These are phyloP conservation scores for Fusarium equiseti DNA, from an alignment of 2,329 filamentous ascomycete species.

Conservation along the genomic window DNA sequence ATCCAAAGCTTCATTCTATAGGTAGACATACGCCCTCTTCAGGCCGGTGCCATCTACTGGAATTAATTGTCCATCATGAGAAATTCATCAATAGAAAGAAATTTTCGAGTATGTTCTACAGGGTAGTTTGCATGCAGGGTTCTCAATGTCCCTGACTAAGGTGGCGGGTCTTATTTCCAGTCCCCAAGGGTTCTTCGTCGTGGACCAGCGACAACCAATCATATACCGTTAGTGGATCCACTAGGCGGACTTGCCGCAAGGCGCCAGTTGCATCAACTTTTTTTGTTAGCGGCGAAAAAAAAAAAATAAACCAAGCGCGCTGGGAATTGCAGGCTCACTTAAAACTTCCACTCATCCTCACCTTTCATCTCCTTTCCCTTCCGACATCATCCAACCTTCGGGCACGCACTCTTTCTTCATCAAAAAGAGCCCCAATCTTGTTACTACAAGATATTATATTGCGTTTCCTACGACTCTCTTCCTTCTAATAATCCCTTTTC, in stretches of 20 bases:
- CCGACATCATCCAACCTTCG: constrained; percentile 46
- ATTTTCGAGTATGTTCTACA: not conserved
- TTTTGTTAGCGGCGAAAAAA: constrained; percentile 47
- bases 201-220: not conserved
- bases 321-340: constrained; percentile 36
- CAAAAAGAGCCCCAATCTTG: constrained; percentile 41
- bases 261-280: constrained; percentile 38
- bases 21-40: not conserved
- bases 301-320: constrained; percentile 45
- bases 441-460: constrained; percentile 35
- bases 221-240: not conserved
- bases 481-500: constrained; percentile 21
- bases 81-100: not conserved
- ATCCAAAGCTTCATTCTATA: not conserved
- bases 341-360: constrained; percentile 47
- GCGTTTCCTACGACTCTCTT: constrained; percentile 41
- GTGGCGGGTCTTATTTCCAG: constrained; percentile 25
- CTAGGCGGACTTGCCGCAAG: constrained; percentile 43
- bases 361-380: constrained; percentile 40
- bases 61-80: not conserved
- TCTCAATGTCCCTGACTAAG: constrained; percentile 25
- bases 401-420: constrained; percentile 48
- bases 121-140: constrained; percentile 1
- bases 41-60: not conserved
- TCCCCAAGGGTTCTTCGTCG: constrained; percentile 16